phyloP scores from a whole-genome alignment of 1,284 basidiomycete genomes.

The Sanghuangporus sanghuang region DNA sequence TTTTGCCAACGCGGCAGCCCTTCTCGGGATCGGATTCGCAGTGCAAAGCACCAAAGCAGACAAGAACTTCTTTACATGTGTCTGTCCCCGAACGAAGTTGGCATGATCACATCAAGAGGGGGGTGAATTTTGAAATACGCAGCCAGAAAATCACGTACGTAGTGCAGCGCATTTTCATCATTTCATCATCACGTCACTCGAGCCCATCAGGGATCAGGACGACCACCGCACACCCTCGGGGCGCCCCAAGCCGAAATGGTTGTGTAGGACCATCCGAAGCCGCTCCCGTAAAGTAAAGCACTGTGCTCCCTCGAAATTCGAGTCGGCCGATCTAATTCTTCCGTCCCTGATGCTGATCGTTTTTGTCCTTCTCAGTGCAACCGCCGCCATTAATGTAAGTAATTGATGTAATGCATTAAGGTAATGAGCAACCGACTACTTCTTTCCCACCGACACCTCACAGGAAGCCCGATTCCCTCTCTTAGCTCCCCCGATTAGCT shows the following conservation, averaged over 20 bases:
- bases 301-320: not conserved
- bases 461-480: no score
- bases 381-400: not conserved
- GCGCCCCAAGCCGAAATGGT: no score
- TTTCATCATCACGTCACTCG: not conserved
- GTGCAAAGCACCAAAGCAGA: not conserved
- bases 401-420: not conserved
- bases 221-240: no score
- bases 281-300: no score
- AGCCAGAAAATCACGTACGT: no score
- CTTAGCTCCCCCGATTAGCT: no score
- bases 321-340: not conserved
- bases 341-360: not conserved
- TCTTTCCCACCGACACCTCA: no score
- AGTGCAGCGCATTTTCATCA: not conserved
- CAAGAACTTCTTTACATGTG: not conserved
- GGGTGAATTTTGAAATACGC: no score
- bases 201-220: not conserved
- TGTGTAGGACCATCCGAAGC: no score
- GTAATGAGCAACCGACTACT: no score
- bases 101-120: not conserved
- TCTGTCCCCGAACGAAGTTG: not conserved
- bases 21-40: not conserved
- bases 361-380: not conserved
- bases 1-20: no score